A percentile compares a stretch with the other conserved stretches of the same genome.
These are phyloP conservation scores for Daldinia grandis DNA, from an alignment of 495 filamentous ascomycete species.

Conservation along the genomic window DNA sequence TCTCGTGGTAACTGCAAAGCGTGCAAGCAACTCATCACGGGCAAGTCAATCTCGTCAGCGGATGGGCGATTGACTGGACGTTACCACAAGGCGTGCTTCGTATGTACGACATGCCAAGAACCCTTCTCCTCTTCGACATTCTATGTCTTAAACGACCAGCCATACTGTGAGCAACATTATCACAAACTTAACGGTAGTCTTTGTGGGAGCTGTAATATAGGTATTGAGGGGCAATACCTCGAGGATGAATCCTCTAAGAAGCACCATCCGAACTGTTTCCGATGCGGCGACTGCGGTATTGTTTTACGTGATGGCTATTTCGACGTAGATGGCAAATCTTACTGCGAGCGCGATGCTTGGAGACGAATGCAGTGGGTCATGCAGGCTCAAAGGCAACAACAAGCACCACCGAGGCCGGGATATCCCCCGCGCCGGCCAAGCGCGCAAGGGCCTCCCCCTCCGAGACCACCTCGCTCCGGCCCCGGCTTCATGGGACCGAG, in stretches of 20 bases:
- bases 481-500: conserved; percentile 31
- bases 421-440: conserved; percentile 48
- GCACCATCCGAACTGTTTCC: conserved; percentile 88
- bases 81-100: conserved; percentile 94
- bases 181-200: conserved; percentile 88
- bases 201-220: conserved; percentile 78
- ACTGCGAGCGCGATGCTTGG: conserved; percentile 88
- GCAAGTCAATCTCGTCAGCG: conserved; percentile 92
- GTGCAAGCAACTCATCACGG: conserved; percentile 78
- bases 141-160: conserved; percentile 86
- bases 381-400: conserved; percentile 44
- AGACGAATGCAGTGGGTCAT: conserved; percentile 58
- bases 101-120: conserved; percentile 81
- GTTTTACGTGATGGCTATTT: conserved; percentile 72
- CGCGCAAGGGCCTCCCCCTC: conserved; percentile 42
- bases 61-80: conserved; percentile 92
- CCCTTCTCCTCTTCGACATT: conserved; percentile 91
- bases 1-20: conserved; percentile 82
- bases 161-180: conserved; percentile 93
- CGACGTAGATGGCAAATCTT: conserved; percentile 62
- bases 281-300: conserved; percentile 70
- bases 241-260: conserved; percentile 80
- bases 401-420: conserved; percentile 47
- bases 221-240: conserved; percentile 96
- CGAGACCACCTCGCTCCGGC: conserved; percentile 47